phyloP scores from a whole-genome alignment of 768 basidiomycete genomes.

The Rhizopogon vinicolor region DNA sequence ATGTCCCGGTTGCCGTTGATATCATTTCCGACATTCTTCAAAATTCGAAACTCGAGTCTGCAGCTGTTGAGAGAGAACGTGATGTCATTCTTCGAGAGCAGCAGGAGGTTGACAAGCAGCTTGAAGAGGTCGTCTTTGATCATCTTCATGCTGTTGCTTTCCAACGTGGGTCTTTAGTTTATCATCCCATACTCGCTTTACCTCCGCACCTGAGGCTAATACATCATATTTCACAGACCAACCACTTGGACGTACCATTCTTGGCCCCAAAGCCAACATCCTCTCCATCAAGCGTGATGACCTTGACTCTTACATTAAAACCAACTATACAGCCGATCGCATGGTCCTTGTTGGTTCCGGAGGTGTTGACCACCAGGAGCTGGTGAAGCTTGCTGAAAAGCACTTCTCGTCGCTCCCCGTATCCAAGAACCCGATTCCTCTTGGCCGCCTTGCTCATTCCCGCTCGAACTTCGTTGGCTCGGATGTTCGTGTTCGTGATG shows the following conservation, averaged over 20 bases:
- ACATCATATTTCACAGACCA: slow-evolving; percentile 53
- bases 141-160: slow-evolving; percentile 96
- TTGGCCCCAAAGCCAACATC: slow-evolving; percentile 95
- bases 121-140: slow-evolving; percentile 98
- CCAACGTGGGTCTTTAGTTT: slow-evolving; percentile 60
- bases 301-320: slow-evolving; percentile 87
- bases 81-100: slow-evolving; percentile 97
- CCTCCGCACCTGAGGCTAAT: slow-evolving; percentile 2
- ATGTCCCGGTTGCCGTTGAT: slow-evolving; percentile 86
- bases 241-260: slow-evolving; percentile 93
- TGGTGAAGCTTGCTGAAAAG: slow-evolving; percentile 93
- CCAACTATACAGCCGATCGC: slow-evolving; percentile 97
- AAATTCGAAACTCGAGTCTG: slow-evolving; percentile 86
- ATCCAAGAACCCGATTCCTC: slow-evolving; percentile 82
- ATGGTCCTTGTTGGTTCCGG: slow-evolving; percentile 99
- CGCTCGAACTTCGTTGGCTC: slow-evolving; percentile 87
- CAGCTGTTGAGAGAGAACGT: slow-evolving; percentile 91
- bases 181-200: neutral
- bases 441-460: slow-evolving; percentile 73
- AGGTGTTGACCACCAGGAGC: slow-evolving; percentile 86
- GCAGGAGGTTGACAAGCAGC: slow-evolving; percentile 98
- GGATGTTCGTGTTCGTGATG: slow-evolving; percentile 94
- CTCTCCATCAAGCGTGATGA: slow-evolving; percentile 92
- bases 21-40: slow-evolving; percentile 98
- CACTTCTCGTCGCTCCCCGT: slow-evolving; percentile 88